Evolutionary conservation across 805 yeast species (phyloP).

Genomic region (Lachancea quebecensis): DNA sequence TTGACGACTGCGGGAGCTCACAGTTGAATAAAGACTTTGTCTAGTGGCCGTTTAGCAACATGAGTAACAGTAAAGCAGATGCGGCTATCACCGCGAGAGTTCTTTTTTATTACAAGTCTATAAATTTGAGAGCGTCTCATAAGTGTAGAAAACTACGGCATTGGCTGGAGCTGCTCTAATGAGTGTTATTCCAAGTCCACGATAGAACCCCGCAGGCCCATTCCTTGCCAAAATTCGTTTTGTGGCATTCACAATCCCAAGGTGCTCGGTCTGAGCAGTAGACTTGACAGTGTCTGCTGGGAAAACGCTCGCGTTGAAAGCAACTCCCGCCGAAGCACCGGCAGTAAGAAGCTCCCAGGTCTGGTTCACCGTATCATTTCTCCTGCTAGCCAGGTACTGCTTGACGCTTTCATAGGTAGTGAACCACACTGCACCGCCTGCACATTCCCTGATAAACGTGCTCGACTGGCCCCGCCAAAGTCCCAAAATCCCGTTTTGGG

Average conservation of each 20-base stretch:
- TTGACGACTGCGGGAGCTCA: neutral
- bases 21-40: no score
- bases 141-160: conserved; percentile 75
- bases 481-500: conserved; percentile 55
- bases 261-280: conserved; percentile 52
- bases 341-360: conserved; percentile 56
- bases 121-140: conserved; percentile 42
- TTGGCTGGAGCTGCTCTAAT: conserved; percentile 83
- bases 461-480: conserved; percentile 85
- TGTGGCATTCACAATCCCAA: conserved; percentile 38
- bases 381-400: conserved; percentile 23
- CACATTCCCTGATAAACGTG: conserved; percentile 73
- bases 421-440: conserved; percentile 93
- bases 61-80: no score
- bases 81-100: neutral
- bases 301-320: conserved; percentile 71
- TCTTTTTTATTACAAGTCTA: neutral
- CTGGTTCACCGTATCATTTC: conserved; percentile 24
- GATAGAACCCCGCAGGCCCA: conserved; percentile 69
- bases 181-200: conserved; percentile 79
- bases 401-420: conserved; percentile 70
- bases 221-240: conserved; percentile 40
- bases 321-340: conserved; percentile 83
- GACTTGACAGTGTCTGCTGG: conserved; percentile 91
- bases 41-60: no score